Conservation (phyloP, 1,284 basidiomycete species). For the Irpex lacteus region DNA sequence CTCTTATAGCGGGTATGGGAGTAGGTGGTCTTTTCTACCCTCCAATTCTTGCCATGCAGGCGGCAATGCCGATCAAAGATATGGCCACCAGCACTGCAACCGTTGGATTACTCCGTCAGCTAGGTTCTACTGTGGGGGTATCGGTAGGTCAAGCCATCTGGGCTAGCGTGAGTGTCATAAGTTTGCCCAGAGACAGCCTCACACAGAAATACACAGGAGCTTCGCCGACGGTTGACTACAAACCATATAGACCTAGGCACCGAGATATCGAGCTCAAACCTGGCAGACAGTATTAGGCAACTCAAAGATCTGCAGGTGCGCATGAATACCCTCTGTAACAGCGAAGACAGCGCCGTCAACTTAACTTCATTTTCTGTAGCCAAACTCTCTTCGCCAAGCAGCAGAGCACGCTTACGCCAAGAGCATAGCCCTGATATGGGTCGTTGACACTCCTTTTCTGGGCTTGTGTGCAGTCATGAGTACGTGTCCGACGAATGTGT, state of each 20-base stretch:
- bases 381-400: slow-evolving; percentile 31
- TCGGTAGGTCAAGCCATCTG: slow-evolving; percentile 66
- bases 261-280: slow-evolving; percentile 43
- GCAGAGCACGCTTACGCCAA: slow-evolving; percentile 67
- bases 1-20: slow-evolving; percentile 33
- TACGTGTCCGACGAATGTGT: slow-evolving; percentile 25
- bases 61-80: slow-evolving; percentile 44
- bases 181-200: not conserved
- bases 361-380: slow-evolving; percentile 1
- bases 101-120: slow-evolving; percentile 51
- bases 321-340: not conserved
- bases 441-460: slow-evolving; percentile 55
- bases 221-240: slow-evolving; percentile 42
- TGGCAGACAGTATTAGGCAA: slow-evolving; percentile 48
- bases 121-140: slow-evolving; percentile 55
- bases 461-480: slow-evolving; percentile 53
- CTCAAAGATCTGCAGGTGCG: slow-evolving; percentile 52
- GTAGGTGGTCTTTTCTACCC: slow-evolving; percentile 37
- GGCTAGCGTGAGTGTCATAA: slow-evolving; percentile 39
- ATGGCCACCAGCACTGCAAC: slow-evolving; percentile 47
- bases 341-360: not conserved
- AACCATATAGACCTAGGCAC: slow-evolving; percentile 20
- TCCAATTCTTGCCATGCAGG: slow-evolving; percentile 37
- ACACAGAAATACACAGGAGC: slow-evolving; percentile 29
- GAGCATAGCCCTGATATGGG: slow-evolving; percentile 67